These are phyloP conservation scores for Papilionanthe hybrid DNA, from an alignment of 116 monocot species.

Conservation along the genomic window DNA sequence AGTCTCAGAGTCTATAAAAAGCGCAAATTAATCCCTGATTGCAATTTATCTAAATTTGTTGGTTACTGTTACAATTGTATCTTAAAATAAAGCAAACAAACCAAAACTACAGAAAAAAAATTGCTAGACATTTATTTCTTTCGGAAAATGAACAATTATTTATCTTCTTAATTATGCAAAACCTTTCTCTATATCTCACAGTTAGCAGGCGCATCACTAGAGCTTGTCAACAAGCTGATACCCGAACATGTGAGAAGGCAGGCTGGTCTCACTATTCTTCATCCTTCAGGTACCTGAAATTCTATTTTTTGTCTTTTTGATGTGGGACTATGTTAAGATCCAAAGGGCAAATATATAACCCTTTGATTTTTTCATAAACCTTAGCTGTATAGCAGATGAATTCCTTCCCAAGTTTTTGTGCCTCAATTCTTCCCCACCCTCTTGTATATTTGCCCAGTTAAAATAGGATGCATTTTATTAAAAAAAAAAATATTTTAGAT, in stretches of 20 bases:
- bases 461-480: neutral
- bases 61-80: too few species aligned
- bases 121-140: too few species aligned
- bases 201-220: conserved; percentile 56
- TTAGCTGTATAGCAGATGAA: neutral
- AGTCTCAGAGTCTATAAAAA: too few species aligned
- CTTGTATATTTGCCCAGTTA: conserved; percentile 4
- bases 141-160: too few species aligned
- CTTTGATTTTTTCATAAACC: neutral
- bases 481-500: neutral
- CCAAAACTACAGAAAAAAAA: too few species aligned
- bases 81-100: too few species aligned
- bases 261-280: conserved; percentile 31
- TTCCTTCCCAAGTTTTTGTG: neutral
- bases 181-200: conserved; percentile 22
- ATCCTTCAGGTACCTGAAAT: conserved; percentile 30
- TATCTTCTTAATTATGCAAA: too few species aligned
- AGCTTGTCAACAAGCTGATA: conserved; percentile 60
- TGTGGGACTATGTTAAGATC: neutral
- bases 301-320: neutral
- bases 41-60: too few species aligned
- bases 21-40: too few species aligned
- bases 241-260: conserved; percentile 70
- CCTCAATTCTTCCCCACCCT: neutral
- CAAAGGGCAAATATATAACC: neutral